Base-by-base conservation (phyloP, 495 filamentous ascomycete genomes). In the Xylaria venustula region DNA sequence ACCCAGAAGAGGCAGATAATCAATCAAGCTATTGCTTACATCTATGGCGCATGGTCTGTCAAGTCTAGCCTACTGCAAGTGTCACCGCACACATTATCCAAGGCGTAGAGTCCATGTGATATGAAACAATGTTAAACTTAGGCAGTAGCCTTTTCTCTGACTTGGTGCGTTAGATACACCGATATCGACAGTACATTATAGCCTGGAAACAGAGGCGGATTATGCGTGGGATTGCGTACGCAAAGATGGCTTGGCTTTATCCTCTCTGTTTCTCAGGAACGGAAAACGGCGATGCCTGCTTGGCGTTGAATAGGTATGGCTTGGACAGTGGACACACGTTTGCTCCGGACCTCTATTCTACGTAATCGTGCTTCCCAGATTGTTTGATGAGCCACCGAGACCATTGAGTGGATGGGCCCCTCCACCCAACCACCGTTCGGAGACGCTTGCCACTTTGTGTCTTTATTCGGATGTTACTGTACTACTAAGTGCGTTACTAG, bases 231-330 rank as follows among this genome's bases (percentile, higher is more conserved):
- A 32, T 61, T 64, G 42, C 50, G 53, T 67, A 66, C 70, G 68
- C 64, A 71, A 73, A 58, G 63, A 68, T 62, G 58, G 34, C 36
- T 42, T 50, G 30, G 56, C 30, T 6, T 22, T 15, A 19, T 34
- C 26, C 25, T 22, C 23, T 23, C 52, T 25, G 52, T 37, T 37
- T 30, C 52, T 54, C 8, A n/a, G 22, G 19, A 19, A n/a, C 25
- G 7, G 34, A 51, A 49, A 65, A 64, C 64, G 60, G 46, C 57
- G 70, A 70, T 70, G 67, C 71, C 68, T 73, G 66, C 68, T 73
- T 71, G 71, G 71, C 71, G 60, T 54, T 42, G 47, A 57, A 45
- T 55, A 34, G 30, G 30, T 11, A 53, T 64, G 32, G 28, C 54
- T 32, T 8, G 22, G 47, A 37, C 20, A 26, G 41, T 58, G 44